Conservation (phyloP, 768 basidiomycete species). For the Arthromyces matolae region DNA sequence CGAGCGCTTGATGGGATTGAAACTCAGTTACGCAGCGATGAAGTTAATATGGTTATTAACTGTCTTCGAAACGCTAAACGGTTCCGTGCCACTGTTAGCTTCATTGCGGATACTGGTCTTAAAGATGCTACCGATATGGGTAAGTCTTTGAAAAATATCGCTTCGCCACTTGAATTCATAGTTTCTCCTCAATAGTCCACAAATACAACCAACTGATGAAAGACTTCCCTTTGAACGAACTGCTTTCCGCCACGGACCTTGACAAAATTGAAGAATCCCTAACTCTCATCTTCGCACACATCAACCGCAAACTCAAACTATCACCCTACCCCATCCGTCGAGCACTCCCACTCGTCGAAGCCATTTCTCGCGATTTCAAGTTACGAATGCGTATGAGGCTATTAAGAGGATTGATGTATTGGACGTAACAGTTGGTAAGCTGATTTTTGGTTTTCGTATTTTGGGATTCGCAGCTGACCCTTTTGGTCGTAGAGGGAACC, state of each 20-base stretch:
- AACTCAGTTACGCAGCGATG: constrained; percentile 84
- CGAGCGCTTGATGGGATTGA: constrained; percentile 92
- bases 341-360: constrained; percentile 94
- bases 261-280: constrained; percentile 92
- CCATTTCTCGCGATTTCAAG: constrained; percentile 98
- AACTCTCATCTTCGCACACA: constrained; percentile 82
- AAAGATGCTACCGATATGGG: constrained; percentile 90
- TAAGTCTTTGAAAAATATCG: too few relatives aligned
- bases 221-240: constrained; percentile 96
- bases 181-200: constrained; percentile 69
- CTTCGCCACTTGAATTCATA: too few relatives aligned
- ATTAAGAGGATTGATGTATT: constrained; percentile 95
- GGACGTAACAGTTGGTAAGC: constrained; percentile 86
- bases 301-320: constrained; percentile 92
- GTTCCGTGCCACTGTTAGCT: constrained; percentile 95
- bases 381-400: constrained; percentile 94
- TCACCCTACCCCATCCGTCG: constrained; percentile 97
- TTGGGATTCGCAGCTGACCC: not conserved
- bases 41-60: constrained; percentile 91
- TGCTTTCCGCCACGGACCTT: constrained; percentile 93
- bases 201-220: constrained; percentile 99
- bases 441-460: not conserved
- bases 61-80: constrained; percentile 93
- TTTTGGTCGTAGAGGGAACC: constrained; percentile 87
- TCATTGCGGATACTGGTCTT: constrained; percentile 95